Base-by-base conservation (phyloP, 78 protist species). In the Cavenderia fasciculata region DNA sequence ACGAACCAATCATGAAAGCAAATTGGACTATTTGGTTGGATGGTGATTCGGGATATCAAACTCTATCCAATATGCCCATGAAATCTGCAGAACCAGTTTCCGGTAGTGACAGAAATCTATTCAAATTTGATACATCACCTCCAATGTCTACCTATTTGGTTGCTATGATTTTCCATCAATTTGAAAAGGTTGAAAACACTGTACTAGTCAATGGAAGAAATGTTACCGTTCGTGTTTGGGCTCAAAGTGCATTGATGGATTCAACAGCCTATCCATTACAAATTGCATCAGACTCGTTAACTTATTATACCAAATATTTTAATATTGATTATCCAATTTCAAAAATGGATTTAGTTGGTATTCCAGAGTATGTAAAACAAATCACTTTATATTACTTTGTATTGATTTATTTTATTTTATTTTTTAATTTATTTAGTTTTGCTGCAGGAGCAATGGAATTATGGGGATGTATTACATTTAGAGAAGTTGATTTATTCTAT, bases 61-160 rank as follows among this genome's bases (percentile, higher is more conserved):
- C 93, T 43, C 59, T 87, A 3, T 87, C 93, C 34, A 87, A 87
- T 70, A 87, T 87, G 93, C 47, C 54, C 19, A 19, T 38, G 1
- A 2, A 27, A 34, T 56, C 49, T 2, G 4, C 47, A 12, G 18
- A 2, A 0, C 18, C 44, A 4, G n/a, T 10, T 18, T 8, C 34
- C 2, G 54, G 36, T 0, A 5, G 0, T 0, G 16, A 66, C 7
- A 54, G 74, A 56, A 57, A 44, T 1, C 14, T 68, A 6, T 40
- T 66, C 0, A 59, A 76, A 46, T 87, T 74, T 31, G 72, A 25
- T 11, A 73, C 93, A 33, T 71, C 96, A 0, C 98, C 97, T 10
- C n/a, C 25, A 52, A 97, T 97, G 97, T 92, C 97, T 6, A 95
- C 97, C 34, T 98, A 98, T 59, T 92, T 98, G 5, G 63, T 98